Evolutionary conservation across 2,329 filamentous ascomycete species (phyloP), one percentile per base, ranked within the genome.

Genomic region (Fusarium domesticum): DNA sequence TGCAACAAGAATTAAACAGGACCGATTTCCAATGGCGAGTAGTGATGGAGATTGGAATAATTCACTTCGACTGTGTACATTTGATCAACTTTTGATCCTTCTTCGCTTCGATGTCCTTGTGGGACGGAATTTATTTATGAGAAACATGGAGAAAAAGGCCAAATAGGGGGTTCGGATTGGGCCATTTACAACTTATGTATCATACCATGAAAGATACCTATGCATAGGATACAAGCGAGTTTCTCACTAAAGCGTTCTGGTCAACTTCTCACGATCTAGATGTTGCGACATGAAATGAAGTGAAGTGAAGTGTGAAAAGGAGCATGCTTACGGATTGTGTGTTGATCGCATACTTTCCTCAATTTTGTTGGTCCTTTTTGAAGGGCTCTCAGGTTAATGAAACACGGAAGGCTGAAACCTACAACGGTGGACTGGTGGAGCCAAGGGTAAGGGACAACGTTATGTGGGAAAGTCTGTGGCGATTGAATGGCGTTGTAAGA

Each of bases 1-100:
- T 71, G 69, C 55, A 47, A 51, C 37, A 44, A 53, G 43, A 54
- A 42, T 43, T 35, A 33, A 45, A n/a, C 11, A 18, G 17, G 18
- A 3, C 3, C 11, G 39, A 28, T 39, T 16, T 15, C 15, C 11
- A 8, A 38, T 11, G 6, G 19, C 12, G 15, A 23, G 10, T 35
- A 14, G 15, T 15, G 32, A 28, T 8, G 38, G 37, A 11, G 31
- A 14, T 28, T 39, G 6, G 10, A 32, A 19, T 20, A 15, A 6
- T 28, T 28, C 23, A 11, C 14, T 28, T 28, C 23, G 23, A 28
- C 14, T 28, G 23, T 28, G 23, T 28, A 28, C 23, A 28, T 28
- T 28, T 28, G 23, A 28, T 12, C 23, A 11, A 11, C 7, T 10
- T 28, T 28, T 28, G 8, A 11, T 28, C 23, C 7, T 28, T 28